Evolutionary conservation across 83 land plant species (phyloP).

Genomic region (Picea engelmannii): DNA sequence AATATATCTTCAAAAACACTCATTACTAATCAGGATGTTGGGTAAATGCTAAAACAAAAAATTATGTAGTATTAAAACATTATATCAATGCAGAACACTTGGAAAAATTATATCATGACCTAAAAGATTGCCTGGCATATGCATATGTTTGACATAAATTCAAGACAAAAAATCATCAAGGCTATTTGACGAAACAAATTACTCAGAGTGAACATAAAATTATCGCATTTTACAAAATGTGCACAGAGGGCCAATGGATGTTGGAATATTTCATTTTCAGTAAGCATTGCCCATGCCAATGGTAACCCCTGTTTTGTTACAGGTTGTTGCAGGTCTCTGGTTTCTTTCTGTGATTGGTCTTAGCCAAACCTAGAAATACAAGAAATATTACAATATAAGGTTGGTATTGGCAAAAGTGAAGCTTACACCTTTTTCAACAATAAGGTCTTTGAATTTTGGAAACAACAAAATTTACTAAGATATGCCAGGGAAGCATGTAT

Average conservation of each 20-base stretch:
- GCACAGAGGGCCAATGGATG: too few species aligned
- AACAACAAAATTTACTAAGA: too few species aligned
- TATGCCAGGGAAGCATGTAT: too few species aligned
- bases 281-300: not conserved
- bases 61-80: not conserved
- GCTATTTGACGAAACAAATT: too few species aligned
- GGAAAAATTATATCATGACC: not conserved
- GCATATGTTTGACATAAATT: not conserved
- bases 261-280: not conserved
- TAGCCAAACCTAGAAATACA: too few species aligned
- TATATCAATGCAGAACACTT: not conserved
- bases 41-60: not conserved
- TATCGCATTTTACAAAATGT: too few species aligned
- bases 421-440: too few species aligned
- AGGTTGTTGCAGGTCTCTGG: constrained; percentile 62
- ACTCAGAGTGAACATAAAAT: too few species aligned
- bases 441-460: too few species aligned
- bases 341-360: constrained; percentile 28
- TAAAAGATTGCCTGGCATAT: not conserved
- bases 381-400: too few species aligned
- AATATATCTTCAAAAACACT: not conserved
- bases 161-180: not conserved
- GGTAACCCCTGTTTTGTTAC: not conserved
- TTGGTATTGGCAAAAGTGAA: too few species aligned
- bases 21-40: too few species aligned